Conservation (phyloP, 345 rosid genomes). For the Noccaea bulbosa region DNA sequence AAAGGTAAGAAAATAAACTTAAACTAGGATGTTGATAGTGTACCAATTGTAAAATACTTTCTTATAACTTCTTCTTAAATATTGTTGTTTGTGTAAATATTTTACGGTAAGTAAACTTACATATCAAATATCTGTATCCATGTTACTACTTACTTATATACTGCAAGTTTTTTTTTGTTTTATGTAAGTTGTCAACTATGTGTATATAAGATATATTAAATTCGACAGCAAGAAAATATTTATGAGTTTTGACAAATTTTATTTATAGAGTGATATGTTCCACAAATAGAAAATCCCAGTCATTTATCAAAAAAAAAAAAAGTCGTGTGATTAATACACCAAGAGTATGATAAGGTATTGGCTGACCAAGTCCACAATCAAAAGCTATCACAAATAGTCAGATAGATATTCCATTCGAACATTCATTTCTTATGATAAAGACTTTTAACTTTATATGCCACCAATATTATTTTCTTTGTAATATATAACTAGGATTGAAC, state of each 20-base stretch:
- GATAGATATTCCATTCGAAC: conserved; percentile 27
- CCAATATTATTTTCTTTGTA: neutral
- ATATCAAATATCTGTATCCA: neutral
- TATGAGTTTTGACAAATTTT: neutral
- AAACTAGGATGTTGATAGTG: too few relatives aligned
- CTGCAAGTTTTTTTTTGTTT: neutral
- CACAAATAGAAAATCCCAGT: neutral
- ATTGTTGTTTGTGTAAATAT: too few relatives aligned
- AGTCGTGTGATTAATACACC: neutral
- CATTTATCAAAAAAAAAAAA: neutral
- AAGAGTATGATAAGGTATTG: conserved; percentile 30
- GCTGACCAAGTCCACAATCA: conserved; percentile 41
- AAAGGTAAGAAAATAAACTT: too few relatives aligned
- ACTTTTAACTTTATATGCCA: conserved; percentile 14
- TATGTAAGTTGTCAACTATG: neutral
- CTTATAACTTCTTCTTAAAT: too few relatives aligned
- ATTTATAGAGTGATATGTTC: neutral
- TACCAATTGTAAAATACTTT: too few relatives aligned
- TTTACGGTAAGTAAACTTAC: too few relatives aligned
- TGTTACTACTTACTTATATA: neutral
- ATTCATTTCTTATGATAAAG: conserved; percentile 29
- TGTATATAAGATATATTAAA: neutral
- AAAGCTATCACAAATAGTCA: conserved; percentile 19
- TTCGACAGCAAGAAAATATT: neutral
- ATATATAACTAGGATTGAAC: too few relatives aligned